phyloP scores from a whole-genome alignment of 202 grass and related monocot species.

The Schoenoplectus triqueter region DNA sequence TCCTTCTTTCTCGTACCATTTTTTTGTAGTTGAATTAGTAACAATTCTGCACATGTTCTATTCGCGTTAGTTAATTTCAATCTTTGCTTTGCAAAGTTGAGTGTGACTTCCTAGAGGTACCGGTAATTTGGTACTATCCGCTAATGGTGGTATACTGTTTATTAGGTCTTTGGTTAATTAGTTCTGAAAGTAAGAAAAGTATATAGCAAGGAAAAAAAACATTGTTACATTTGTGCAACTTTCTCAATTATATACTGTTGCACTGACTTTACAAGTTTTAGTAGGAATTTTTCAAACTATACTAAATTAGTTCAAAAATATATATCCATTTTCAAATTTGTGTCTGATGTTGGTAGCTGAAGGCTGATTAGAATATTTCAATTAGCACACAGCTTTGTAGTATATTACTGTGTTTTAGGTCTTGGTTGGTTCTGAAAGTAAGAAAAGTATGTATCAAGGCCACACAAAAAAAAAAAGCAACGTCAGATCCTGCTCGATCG shows the following conservation, averaged over 20 bases:
- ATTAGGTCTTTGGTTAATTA: neutral
- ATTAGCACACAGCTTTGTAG: neutral
- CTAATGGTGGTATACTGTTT: neutral
- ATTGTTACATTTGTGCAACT: neutral
- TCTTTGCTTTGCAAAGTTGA: neutral
- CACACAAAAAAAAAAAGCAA: neutral
- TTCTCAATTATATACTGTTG: neutral
- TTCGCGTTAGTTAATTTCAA: neutral
- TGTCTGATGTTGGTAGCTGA: neutral
- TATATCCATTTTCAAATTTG: neutral
- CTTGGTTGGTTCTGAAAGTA: neutral
- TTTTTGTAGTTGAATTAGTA: neutral
- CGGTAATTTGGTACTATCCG: neutral
- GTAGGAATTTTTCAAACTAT: neutral
- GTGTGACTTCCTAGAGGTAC: neutral
- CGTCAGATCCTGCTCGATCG: neutral
- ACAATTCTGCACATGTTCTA: neutral
- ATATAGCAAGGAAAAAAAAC: neutral
- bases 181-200: neutral
- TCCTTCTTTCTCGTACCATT: neutral
- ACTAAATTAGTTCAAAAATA: neutral
- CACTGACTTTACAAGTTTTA: neutral
- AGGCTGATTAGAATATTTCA: neutral
- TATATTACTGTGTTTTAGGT: neutral
- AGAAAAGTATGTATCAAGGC: neutral